These are phyloP conservation scores for Candida coleopterorum DNA, from an alignment of 805 yeast genomes.

Conservation along the genomic window DNA sequence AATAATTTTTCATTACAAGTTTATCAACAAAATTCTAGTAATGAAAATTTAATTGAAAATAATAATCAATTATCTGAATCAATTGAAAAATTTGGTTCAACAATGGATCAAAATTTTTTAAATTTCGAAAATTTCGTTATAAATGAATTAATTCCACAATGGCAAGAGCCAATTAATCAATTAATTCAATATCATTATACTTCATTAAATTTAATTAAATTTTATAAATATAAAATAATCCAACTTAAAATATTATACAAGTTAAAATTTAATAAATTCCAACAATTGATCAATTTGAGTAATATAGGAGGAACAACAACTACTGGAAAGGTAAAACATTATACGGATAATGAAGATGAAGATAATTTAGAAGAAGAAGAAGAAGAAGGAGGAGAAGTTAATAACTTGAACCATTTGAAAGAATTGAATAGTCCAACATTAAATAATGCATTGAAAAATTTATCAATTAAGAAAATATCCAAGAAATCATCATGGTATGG, in stretches of 20 bases:
- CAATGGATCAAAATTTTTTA: constrained; percentile 46
- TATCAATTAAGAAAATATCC: constrained; percentile 24
- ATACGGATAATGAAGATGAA: constrained; percentile 2
- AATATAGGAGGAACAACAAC: constrained; percentile 8
- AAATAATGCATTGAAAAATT: constrained; percentile 27
- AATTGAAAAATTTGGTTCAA: constrained; percentile 51
- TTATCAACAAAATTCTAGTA: constrained; percentile 17
- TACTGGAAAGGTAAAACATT: constrained; percentile 6
- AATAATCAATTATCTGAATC: constrained; percentile 24
- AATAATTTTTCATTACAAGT: constrained; percentile 50
- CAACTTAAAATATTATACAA: constrained; percentile 41
- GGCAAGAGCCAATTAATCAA: constrained; percentile 51
- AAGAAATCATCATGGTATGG: constrained; percentile 40
- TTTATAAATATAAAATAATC: constrained; percentile 48
- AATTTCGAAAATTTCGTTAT: constrained; percentile 43
- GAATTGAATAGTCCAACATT: constrained; percentile 38
- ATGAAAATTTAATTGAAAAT: background rate
- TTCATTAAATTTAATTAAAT: constrained; percentile 41
- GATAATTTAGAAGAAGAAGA: background rate
- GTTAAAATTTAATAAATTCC: constrained; percentile 34
- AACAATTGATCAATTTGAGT: constrained; percentile 29
- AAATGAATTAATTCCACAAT: constrained; percentile 31
- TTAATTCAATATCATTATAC: constrained; percentile 40
- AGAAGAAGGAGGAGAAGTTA: constrained; percentile 3
- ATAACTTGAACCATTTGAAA: constrained; percentile 24